phyloP scores from a whole-genome alignment of 805 yeast genomes.

The Candida mattraensis region DNA sequence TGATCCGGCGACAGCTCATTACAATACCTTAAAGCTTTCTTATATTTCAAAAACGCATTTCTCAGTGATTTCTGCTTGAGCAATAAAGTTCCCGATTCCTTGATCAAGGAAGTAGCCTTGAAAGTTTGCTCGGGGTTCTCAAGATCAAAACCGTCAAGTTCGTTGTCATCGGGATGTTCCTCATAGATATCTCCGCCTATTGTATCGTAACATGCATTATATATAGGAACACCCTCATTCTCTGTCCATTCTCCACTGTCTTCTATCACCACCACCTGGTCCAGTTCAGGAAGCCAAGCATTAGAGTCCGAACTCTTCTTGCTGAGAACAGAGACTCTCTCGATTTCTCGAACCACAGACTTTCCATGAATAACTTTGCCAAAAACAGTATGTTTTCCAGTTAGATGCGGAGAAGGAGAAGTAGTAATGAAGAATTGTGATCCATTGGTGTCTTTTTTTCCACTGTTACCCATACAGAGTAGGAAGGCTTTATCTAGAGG shows the following conservation, averaged over 20 bases:
- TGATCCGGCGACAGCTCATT: conserved; percentile 72
- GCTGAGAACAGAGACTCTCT: conserved; percentile 46
- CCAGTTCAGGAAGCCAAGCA: conserved; percentile 39
- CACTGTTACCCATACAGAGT: conserved; percentile 66
- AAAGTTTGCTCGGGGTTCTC: conserved; percentile 44
- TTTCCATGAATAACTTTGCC: conserved; percentile 71
- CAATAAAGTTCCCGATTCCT: conserved; percentile 63
- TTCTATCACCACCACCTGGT: conserved; percentile 44
- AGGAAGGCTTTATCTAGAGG: conserved; percentile 46
- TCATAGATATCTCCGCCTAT: conserved; percentile 73
- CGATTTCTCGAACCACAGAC: conserved; percentile 66
- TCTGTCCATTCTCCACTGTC: conserved; percentile 66
- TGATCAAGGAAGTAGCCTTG: conserved; percentile 53
- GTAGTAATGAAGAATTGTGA: conserved; percentile 76
- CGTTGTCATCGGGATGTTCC: conserved; percentile 77
- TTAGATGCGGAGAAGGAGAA: conserved; percentile 68
- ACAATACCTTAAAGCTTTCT: conserved; percentile 64
- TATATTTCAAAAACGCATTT: conserved; percentile 62
- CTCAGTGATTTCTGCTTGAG: conserved; percentile 51
- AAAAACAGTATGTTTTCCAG: conserved; percentile 74
- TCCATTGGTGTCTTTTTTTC: conserved; percentile 47
- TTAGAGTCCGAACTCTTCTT: conserved; percentile 27
- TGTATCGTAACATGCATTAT: conserved; percentile 57
- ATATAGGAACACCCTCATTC: conserved; percentile 53
- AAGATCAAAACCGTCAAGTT: conserved; percentile 57